Evolutionary conservation across 2,329 filamentous ascomycete genomes (phyloP), one percentile per base, ranked within the genome.

Genomic region (Podosphaera xanthii): DNA sequence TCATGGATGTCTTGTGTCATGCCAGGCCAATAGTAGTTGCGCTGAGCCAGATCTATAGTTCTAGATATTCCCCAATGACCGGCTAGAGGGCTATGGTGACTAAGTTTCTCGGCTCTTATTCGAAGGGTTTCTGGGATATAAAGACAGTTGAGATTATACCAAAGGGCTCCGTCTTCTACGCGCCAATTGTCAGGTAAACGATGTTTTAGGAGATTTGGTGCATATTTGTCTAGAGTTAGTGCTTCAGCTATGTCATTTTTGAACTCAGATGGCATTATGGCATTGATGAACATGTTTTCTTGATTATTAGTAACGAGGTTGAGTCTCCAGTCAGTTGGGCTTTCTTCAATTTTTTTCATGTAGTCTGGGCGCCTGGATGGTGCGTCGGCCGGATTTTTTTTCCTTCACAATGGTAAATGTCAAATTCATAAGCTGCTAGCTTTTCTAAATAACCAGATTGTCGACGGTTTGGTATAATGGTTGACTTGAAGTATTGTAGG

Each of bases 71-170:
- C 33, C 52, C 33, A 38, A n/a, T 44, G 40, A 12, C 40, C 40
- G 10, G 40, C 40, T 6, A 44, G 40, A 6, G 40, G 40, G 33
- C 30, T 57, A 48, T 57, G 40, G n/a, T 57, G 55, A 22, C 40
- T 57, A 14, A 57, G 55, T n/a, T 57, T 31, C 36, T 57, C 48
- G 22, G 55, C 55, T 48, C 8, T 57, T 33, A 57, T 57, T 34
- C 55, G 55, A 34, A 57, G 40, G 10, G 55, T 12, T 48, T 57
- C 40, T 9, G 55, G 55, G 35, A 57, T 48, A 14, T 54, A 54
- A 10, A 54, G 33, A 4, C 50, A 7, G 33, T 35, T 54, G n/a
- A 54, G 50, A 7, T 31, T 14, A 30, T 52, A 52, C 6, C 30
- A 12, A 40, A 57, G 36, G 4, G 36, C 54, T 10, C 31, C n/a